Conservation (phyloP, 768 basidiomycete genomes). For the Hygrophorus russula region DNA sequence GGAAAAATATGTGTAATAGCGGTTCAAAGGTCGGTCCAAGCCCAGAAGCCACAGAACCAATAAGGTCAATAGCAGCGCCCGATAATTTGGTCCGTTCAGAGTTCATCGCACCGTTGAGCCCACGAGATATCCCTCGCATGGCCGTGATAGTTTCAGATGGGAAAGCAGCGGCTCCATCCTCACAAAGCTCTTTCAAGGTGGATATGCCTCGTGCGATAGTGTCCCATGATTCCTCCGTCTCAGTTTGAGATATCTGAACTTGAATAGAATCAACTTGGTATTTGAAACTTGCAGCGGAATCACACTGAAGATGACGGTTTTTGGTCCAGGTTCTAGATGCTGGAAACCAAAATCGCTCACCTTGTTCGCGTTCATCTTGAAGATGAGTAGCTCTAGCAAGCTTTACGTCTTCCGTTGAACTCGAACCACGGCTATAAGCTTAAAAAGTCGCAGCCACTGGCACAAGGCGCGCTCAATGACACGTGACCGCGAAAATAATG, state of each 20-base stretch:
- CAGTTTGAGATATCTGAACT: constrained; percentile 30
- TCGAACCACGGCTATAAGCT: too few species aligned
- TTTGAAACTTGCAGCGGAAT: constrained; percentile 7
- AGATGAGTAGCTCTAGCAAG: too few species aligned
- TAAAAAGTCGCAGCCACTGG: too few species aligned
- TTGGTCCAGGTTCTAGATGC: too few species aligned
- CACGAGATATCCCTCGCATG: constrained; percentile 40
- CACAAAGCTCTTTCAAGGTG: constrained; percentile 35
- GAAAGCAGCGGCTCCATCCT: constrained; percentile 40
- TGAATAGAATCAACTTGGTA: constrained; percentile 32
- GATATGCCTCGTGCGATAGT: constrained; percentile 40
- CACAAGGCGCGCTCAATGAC: too few species aligned
- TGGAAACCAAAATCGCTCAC: too few species aligned
- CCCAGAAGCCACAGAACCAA: constrained; percentile 40
- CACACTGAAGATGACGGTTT: background rate
- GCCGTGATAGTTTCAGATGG: constrained; percentile 37
- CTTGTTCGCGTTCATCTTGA: too few species aligned
- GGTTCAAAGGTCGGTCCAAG: constrained; percentile 57
- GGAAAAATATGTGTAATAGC: constrained; percentile 55
- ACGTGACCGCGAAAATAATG: too few species aligned
- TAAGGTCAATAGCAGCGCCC: constrained; percentile 50
- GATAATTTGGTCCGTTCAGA: constrained; percentile 72
- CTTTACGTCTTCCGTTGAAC: too few species aligned
- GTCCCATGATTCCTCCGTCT: constrained; percentile 80
- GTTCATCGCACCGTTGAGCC: constrained; percentile 46